Evolutionary conservation across 768 basidiomycete genomes (phyloP), one percentile per base, ranked within the genome.

Genomic region (Macrolepiota albuminosa): DNA sequence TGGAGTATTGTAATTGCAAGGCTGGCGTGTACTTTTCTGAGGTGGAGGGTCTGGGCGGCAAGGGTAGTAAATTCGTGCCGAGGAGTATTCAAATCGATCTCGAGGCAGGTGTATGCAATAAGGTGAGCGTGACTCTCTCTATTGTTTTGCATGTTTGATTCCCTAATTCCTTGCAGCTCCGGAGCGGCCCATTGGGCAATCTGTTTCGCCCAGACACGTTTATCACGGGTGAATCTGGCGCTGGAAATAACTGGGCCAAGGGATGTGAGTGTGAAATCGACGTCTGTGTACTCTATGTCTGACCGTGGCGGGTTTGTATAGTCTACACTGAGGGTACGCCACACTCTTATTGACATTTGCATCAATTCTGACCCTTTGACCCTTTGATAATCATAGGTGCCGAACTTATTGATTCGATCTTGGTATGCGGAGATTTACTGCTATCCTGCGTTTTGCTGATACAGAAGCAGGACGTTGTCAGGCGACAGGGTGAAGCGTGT

Each of bases 201-300:
- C 78, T 98, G 6, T 97, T 95, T 76, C 83, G 87, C 52, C 95
- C 95, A 2, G 93, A 95, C 69, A 96, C 92, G 2, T 96, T 82
- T 69, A 70, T 95, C 50, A 82, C 83, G 40, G 81, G 85, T 1
- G 74, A 81, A 45, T 71, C 73, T 1, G 81, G 82, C n/a, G 83
- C 94, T 0, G 95, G 94, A 18, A 97, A 98, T 67, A 96, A 95
- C 63, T 97, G 93, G 91, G 94, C 93, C 16, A 96, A 97, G 76
- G 93, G 91, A 81, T 91, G 91, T 91, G 66, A 75, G 88, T 77
- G 45, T 40, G 18, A 18, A 3, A 50, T 29, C 29, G 8, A 14
- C 10, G 13, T 2, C 31, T 21, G n/a, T 47, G 6, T 13, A 26
- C 31, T n/a, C 36, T 43, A 21, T 45, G 47, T 24, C 26, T 54